Evolutionary conservation across 2,329 filamentous ascomycete genomes (phyloP).

Genomic region (Ampelomyces quisqualis): DNA sequence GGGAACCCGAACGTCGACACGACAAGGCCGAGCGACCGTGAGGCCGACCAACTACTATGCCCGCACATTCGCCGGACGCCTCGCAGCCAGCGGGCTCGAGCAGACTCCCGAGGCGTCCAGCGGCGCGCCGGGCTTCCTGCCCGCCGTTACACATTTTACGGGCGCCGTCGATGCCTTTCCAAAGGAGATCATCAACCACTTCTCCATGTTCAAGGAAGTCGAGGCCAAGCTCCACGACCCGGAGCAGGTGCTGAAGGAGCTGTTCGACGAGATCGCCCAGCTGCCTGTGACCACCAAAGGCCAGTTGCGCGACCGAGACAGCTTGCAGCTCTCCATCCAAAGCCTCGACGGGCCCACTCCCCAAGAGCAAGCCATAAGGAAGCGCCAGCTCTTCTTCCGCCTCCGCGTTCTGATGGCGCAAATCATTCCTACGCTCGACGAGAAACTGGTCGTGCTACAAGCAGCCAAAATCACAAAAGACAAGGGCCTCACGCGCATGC

Average conservation of each 20-base stretch:
- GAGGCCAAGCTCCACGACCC: constrained; percentile 93
- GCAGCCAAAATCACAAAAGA: constrained; percentile 88
- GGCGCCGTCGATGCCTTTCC: constrained; percentile 90
- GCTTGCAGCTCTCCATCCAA: constrained; percentile 28
- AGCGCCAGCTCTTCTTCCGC: constrained; percentile 74
- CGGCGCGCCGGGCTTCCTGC: constrained; percentile 58
- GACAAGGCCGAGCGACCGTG: constrained; percentile 50
- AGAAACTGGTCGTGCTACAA: constrained; percentile 95
- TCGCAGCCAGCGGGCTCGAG: constrained; percentile 39
- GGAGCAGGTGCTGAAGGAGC: constrained; percentile 75
- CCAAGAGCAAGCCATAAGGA: constrained; percentile 52
- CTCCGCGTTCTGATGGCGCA: constrained; percentile 77
- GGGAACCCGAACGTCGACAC: constrained; percentile 45
- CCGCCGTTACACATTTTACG: constrained; percentile 74
- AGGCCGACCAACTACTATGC: constrained; percentile 56
- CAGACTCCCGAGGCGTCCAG: constrained; percentile 42
- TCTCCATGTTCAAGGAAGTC: constrained; percentile 93
- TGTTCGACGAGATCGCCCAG: constrained; percentile 64
- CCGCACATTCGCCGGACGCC: constrained; percentile 47
- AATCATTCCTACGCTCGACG: constrained; percentile 87
- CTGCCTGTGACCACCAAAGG: constrained; percentile 47
- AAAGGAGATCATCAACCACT: constrained; percentile 92
- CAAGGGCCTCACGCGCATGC: constrained; percentile 79
- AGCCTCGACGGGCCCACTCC: constrained; percentile 30
- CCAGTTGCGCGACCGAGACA: constrained; percentile 26